Evolutionary conservation across 2,329 filamentous ascomycete genomes (phyloP), one percentile per base, ranked within the genome.

Genomic region (Cercospora sesami): DNA sequence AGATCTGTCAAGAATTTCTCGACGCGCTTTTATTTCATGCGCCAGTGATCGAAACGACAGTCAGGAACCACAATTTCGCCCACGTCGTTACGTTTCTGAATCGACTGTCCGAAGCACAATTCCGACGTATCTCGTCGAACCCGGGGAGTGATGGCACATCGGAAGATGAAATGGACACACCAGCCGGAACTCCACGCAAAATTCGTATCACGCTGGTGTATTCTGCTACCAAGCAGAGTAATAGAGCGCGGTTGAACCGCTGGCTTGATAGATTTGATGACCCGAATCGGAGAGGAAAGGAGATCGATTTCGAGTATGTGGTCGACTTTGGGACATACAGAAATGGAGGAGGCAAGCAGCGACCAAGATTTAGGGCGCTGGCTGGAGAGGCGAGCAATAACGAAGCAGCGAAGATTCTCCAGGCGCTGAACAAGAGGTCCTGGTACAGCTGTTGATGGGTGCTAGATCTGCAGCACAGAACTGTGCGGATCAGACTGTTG

Each of bases 211-310:
- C 48, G 4, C 51, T 66, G 10, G 58, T 39, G 2, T 68, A 61
- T 42, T 64, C 62, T 33, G 18, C 39, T 30, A 62, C 58, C n/a
- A 65, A 61, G 18, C 31, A 57, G 18, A 63, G 59, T 28, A 62
- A 45, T 4, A 30, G 55, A 31, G 21, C 63, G n/a, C 42, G 60
- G 42, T 30, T 66, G 30, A 66, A 64, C 18, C 63, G 67, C 39
- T 69, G 67, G 67, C 63, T 69, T 12, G 64, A 69, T 33, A 21
- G 67, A 36, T 66, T 63, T 28, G 53, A 69, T 48, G 64, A 66
- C 16, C 31, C 60, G 10, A 36, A 64, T 39, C 55, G 61, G 14
- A 42, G 60, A 36, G 67, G 67, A 10, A 55, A 42, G 4, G 63
- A 66, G n/a, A 33, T 66, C 3, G n/a, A 48, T 4, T 60, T 69